Evolutionary conservation across 805 yeast genomes (phyloP).

Genomic region (Yamadazyma phyllophila): DNA sequence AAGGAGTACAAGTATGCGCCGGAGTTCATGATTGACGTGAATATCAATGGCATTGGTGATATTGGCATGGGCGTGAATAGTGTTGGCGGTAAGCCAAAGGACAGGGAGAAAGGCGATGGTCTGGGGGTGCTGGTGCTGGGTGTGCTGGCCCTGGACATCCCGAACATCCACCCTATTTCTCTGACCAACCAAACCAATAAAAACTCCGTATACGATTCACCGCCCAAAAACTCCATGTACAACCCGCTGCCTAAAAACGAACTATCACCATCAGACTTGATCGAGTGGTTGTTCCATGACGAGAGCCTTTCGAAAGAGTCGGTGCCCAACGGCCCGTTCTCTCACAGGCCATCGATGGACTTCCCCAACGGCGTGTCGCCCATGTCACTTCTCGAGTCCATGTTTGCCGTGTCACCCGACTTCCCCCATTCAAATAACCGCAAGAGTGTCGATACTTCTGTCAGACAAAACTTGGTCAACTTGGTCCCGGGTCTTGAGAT

Average conservation of each 20-base stretch:
- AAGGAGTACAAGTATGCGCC: background rate
- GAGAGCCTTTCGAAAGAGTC: conserved; percentile 10
- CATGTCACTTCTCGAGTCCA: conserved; percentile 16
- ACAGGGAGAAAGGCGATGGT: too few relatives aligned
- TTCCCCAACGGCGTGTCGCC: conserved; percentile 18
- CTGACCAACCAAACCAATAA: too few relatives aligned
- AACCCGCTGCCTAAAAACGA: background rate
- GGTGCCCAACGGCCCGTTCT: background rate
- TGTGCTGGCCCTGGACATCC: too few relatives aligned
- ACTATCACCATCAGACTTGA: conserved; percentile 28
- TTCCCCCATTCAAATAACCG: conserved; percentile 19
- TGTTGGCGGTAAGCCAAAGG: too few relatives aligned
- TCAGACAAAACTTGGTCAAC: conserved; percentile 11
- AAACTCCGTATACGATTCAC: too few relatives aligned
- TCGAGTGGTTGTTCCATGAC: conserved; percentile 30
- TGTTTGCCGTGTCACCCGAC: conserved; percentile 20
- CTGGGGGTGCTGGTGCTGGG: too few relatives aligned
- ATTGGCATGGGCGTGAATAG: too few relatives aligned
- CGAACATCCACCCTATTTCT: too few relatives aligned
- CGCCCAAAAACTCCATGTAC: background rate
- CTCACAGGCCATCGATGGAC: conserved; percentile 8
- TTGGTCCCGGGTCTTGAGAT: conserved; percentile 17
- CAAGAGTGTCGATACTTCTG: conserved; percentile 14
- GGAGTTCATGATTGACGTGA: background rate
- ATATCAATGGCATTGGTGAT: background rate